Conservation (phyloP, 768 basidiomycete species). For the Russula foetens region DNA sequence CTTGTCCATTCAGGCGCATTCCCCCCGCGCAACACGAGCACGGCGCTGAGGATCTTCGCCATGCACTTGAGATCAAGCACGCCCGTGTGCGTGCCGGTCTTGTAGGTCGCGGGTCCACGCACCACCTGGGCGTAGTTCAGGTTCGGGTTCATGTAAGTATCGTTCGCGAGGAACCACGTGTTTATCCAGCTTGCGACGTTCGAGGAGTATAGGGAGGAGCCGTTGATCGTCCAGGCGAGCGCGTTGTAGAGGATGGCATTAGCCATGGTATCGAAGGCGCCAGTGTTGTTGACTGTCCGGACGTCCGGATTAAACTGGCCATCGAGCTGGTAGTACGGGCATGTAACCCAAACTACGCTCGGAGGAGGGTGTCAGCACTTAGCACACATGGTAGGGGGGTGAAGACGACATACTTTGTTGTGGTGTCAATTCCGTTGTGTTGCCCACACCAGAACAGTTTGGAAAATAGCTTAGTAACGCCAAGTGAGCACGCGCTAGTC, state of each 20-base stretch:
- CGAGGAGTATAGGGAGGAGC: slow-evolving; percentile 23
- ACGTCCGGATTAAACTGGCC: slow-evolving; percentile 29
- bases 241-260: slow-evolving; percentile 29
- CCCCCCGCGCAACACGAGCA: slow-evolving; percentile 24
- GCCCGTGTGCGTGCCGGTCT: neutral
- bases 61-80: slow-evolving; percentile 25
- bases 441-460: slow-evolving; percentile 25
- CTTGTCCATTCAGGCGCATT: slow-evolving; percentile 24
- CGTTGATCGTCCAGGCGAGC: slow-evolving; percentile 27
- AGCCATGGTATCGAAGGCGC: slow-evolving; percentile 24
- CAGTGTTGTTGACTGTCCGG: slow-evolving; percentile 24
- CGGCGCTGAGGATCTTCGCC: slow-evolving; percentile 26
- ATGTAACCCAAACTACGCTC: slow-evolving; percentile 22
- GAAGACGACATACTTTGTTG: slow-evolving; percentile 21
- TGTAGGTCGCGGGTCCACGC: slow-evolving; percentile 12
- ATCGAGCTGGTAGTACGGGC: slow-evolving; percentile 27
- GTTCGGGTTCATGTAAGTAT: slow-evolving; percentile 29
- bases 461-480: slow-evolving; percentile 22
- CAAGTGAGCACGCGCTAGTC: neutral
- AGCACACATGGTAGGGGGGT: neutral
- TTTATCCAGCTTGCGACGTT: slow-evolving; percentile 22
- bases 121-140: slow-evolving; percentile 17
- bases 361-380: neutral
- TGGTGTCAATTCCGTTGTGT: slow-evolving; percentile 25
- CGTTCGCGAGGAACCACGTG: slow-evolving; percentile 29